Percentiles rank a stretch among this genome's conserved stretches.
Conservation (phyloP, 2,329 filamentous ascomycete species). For the Lecanicillium sp. region DNA sequence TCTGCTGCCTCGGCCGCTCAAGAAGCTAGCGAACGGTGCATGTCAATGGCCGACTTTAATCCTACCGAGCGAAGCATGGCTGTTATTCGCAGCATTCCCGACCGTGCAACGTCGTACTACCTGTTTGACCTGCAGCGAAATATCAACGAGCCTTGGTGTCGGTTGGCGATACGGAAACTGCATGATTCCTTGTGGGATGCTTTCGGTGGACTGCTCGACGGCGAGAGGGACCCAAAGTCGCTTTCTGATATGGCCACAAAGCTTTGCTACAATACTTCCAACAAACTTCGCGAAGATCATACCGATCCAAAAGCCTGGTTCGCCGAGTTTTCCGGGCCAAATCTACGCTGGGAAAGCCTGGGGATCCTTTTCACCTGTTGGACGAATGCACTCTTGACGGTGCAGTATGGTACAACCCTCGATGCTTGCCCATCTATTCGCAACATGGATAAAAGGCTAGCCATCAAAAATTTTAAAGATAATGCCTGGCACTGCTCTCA, state of each 20-base stretch:
- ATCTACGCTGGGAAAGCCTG: slow-evolving; percentile 29
- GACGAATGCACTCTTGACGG: slow-evolving; percentile 7
- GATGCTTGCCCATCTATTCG: slow-evolving; percentile 3
- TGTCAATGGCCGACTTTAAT: not conserved
- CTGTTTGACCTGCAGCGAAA: slow-evolving; percentile 11
- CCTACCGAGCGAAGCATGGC: slow-evolving; percentile 4
- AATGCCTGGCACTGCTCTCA: slow-evolving; percentile 14
- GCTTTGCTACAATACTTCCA: slow-evolving; percentile 25
- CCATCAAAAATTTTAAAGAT: slow-evolving; percentile 13
- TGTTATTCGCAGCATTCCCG: slow-evolving; percentile 8
- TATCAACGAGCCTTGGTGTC: slow-evolving; percentile 14
- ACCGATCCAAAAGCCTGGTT: slow-evolving; percentile 23
- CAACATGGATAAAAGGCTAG: slow-evolving; percentile 4
- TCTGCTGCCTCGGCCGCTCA: too few species aligned
- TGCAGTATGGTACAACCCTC: slow-evolving; percentile 3
- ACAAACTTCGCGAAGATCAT: slow-evolving; percentile 23
- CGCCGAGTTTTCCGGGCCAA: slow-evolving; percentile 24
- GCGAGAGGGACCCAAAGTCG: slow-evolving; percentile 9
- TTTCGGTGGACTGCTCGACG: slow-evolving; percentile 12
- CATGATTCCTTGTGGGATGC: slow-evolving; percentile 12
- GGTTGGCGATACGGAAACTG: slow-evolving; percentile 7
- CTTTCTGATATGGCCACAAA: slow-evolving; percentile 22
- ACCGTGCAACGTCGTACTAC: slow-evolving; percentile 6
- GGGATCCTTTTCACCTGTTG: slow-evolving; percentile 23
- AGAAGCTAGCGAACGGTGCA: not conserved